A percentile compares a stretch with the other conserved stretches of the same genome.
These are phyloP conservation scores for Tylopilus microsporus DNA, from an alignment of 1,284 basidiomycete genomes.

Conservation along the genomic window DNA sequence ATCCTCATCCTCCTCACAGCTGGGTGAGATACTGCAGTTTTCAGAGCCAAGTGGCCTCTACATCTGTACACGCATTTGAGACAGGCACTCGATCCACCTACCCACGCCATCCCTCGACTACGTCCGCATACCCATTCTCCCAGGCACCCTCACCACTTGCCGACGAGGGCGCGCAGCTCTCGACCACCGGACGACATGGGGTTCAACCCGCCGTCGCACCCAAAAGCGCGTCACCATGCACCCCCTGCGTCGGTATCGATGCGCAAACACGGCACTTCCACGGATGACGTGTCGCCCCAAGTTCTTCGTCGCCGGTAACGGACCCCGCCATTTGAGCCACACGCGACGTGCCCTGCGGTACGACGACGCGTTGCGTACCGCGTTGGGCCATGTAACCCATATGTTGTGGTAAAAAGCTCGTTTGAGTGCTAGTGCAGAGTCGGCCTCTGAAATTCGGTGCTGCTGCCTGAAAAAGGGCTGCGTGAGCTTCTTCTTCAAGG, in stretches of 20 bases:
- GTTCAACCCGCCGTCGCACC: slow-evolving; percentile 4
- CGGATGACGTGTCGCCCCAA: background rate
- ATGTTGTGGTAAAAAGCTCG: background rate
- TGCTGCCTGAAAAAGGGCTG: background rate
- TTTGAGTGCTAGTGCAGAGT: background rate
- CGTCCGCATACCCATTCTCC: background rate
- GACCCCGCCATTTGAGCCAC: slow-evolving; percentile 23
- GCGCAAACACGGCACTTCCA: slow-evolving; percentile 16
- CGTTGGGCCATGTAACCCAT: background rate
- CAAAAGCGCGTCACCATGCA: slow-evolving; percentile 13
- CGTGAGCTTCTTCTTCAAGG: background rate
- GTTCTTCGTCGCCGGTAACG: slow-evolving; percentile 5
- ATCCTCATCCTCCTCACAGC: no score
- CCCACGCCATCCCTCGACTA: background rate
- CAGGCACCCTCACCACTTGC: background rate
- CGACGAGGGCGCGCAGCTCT: background rate
- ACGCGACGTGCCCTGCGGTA: background rate
- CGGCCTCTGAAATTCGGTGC: background rate
- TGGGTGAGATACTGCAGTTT: no score
- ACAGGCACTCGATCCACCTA: background rate
- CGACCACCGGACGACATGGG: slow-evolving; percentile 9
- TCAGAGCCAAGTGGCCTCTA: background rate
- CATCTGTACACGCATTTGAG: background rate
- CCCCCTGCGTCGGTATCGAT: slow-evolving; percentile 1
- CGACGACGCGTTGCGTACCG: background rate